Evolutionary conservation across 306 rosid species (phyloP).

Genomic region (Hippophae gyantsensis): DNA sequence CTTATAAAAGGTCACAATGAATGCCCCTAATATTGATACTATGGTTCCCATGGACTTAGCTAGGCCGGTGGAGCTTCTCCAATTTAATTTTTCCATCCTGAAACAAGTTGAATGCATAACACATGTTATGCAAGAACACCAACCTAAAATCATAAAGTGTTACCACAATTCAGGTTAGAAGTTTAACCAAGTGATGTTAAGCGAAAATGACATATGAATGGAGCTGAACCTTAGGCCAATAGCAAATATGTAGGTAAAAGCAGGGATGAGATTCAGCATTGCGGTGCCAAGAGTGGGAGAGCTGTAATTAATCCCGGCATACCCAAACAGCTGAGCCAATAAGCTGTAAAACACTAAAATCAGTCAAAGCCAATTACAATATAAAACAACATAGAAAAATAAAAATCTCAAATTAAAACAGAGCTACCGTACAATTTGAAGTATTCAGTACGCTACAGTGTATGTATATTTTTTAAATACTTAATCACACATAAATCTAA

Average conservation of each 20-base stretch:
- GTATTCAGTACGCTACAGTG: too few relatives aligned
- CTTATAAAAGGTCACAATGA: constrained; percentile 67
- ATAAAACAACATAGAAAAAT: neutral
- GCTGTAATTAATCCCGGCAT: constrained; percentile 64
- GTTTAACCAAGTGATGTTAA: neutral
- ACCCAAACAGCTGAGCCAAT: constrained; percentile 49
- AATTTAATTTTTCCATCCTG: constrained; percentile 64
- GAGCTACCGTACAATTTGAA: too few relatives aligned
- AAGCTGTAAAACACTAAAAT: constrained; percentile 11
- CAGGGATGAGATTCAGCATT: constrained; percentile 74
- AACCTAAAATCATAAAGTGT: neutral
- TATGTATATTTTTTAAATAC: too few relatives aligned
- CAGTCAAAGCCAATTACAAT: neutral
- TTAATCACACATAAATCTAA: neutral
- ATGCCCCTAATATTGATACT: constrained; percentile 68
- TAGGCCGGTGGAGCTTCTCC: constrained; percentile 46
- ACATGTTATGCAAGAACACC: neutral
- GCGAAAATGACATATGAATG: neutral
- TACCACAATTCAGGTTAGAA: neutral
- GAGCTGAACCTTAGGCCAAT: constrained; percentile 42
- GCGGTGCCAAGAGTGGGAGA: constrained; percentile 66
- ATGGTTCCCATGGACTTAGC: constrained; percentile 62
- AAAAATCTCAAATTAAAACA: neutral
- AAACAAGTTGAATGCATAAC: constrained; percentile 22
- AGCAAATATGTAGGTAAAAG: constrained; percentile 59